Conservation (phyloP, 1,284 basidiomycete genomes). For the Malassezia nana region DNA sequence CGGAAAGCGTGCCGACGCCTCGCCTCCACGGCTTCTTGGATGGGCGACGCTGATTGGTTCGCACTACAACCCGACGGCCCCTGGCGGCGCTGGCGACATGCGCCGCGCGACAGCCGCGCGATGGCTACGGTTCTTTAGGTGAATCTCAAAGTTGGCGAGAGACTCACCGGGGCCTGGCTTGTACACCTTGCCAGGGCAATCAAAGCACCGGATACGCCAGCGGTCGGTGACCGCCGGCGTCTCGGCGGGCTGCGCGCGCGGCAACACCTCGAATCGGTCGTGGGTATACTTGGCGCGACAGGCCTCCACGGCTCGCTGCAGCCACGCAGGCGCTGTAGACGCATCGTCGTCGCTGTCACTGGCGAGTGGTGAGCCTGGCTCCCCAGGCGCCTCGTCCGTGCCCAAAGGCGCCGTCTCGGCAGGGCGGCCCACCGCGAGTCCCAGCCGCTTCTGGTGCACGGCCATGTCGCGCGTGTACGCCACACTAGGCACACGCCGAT, state of each 20-base stretch:
- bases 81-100: neutral
- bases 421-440: neutral
- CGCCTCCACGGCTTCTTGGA: neutral
- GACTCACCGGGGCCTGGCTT: constrained; percentile 83
- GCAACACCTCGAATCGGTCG: constrained; percentile 59
- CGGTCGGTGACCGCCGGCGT: constrained; percentile 50
- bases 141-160: constrained; percentile 81
- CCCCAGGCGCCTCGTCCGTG: neutral
- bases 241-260: constrained; percentile 21
- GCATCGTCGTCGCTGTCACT: constrained; percentile 12
- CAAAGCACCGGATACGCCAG: constrained; percentile 86
- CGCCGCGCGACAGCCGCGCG: constrained; percentile 48
- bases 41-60: neutral
- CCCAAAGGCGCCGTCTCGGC: neutral
- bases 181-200: constrained; percentile 93
- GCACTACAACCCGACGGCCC: neutral
- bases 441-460: constrained; percentile 20
- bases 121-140: constrained; percentile 68
- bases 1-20: neutral
- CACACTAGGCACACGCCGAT: constrained; percentile 32
- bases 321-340: constrained; percentile 53
- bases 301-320: constrained; percentile 57
- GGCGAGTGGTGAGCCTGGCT: constrained; percentile 10
- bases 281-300: constrained; percentile 67
- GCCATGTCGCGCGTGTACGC: constrained; percentile 39